A percentile compares a stretch with the other conserved stretches of the same genome.
Evolutionary conservation across 2,329 filamentous ascomycete genomes (phyloP).

Genomic region (Clonostachys rosea): DNA sequence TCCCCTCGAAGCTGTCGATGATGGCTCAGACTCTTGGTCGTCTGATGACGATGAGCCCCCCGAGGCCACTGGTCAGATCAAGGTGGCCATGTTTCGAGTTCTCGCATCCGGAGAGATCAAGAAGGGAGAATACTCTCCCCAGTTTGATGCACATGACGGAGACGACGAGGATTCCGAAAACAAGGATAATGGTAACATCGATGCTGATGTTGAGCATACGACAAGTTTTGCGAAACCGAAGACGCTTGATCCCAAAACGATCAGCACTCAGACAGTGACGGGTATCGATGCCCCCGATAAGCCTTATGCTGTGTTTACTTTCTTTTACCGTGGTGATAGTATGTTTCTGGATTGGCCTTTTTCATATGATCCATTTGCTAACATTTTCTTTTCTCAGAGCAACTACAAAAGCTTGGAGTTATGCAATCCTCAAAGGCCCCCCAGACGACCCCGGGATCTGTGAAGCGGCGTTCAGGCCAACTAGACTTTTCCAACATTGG

Average conservation of each 20-base stretch:
- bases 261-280: conserved; percentile 98
- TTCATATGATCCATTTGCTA: not conserved
- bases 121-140: conserved; percentile 94
- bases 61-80: conserved; percentile 95
- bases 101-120: conserved; percentile 96
- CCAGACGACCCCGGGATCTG: conserved; percentile 53
- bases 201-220: conserved; percentile 89
- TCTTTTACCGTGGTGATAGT: conserved; percentile 96
- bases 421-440: conserved; percentile 60
- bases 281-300: conserved; percentile 94
- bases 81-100: conserved; percentile 93
- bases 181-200: conserved; percentile 51
- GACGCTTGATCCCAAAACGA: conserved; percentile 91
- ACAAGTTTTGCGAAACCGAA: conserved; percentile 98
- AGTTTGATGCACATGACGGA: conserved; percentile 95
- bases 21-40: conserved; percentile 73
- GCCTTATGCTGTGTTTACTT: conserved; percentile 95
- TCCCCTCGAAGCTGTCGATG: conserved; percentile 63
- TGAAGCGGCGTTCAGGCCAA: conserved; percentile 78
- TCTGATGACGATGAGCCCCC: conserved; percentile 79
- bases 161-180: conserved; percentile 64
- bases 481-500: conserved; percentile 82
- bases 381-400: conserved; percentile 51
- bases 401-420: conserved; percentile 96
- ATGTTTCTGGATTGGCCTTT: conserved; percentile 35